These are phyloP conservation scores for Phytophthora pisi DNA, from an alignment of 352 stramenopile genomes.

Conservation along the genomic window DNA sequence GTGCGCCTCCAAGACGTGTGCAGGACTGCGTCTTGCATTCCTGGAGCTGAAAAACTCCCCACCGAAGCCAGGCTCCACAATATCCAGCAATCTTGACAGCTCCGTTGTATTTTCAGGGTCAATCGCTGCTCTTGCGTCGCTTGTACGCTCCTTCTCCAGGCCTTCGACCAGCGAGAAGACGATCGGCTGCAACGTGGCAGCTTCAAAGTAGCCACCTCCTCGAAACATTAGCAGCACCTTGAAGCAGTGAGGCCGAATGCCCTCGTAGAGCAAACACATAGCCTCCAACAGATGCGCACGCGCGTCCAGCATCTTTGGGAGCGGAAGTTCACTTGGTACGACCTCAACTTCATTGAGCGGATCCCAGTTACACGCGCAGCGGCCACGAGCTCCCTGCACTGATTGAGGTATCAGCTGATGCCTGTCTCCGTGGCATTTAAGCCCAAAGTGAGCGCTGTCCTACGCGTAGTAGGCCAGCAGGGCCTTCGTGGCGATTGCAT, in stretches of 20 bases:
- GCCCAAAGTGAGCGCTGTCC: constrained; percentile 9
- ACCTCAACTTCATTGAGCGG: background rate
- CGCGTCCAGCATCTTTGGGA: constrained; percentile 9
- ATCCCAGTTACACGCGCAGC: constrained; percentile 8
- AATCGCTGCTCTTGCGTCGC: background rate
- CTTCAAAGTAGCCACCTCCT: background rate
- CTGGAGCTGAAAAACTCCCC: constrained; percentile 8
- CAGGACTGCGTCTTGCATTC: background rate
- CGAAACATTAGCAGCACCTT: constrained; percentile 4
- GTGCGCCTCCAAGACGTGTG: constrained; percentile 2
- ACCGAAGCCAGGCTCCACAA: constrained; percentile 5
- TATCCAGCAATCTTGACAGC: constrained; percentile 7
- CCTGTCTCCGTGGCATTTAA: constrained; percentile 11
- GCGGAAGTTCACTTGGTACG: constrained; percentile 1
- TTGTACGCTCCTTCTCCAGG: constrained; percentile 2
- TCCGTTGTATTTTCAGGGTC: constrained; percentile 8
- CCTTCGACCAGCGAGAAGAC: constrained; percentile 14
- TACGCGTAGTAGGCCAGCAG: constrained; percentile 1
- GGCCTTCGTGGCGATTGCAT: constrained; percentile 6
- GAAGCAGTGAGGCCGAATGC: constrained; percentile 9
- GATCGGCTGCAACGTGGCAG: constrained; percentile 8
- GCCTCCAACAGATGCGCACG: constrained; percentile 5
- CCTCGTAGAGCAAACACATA: constrained; percentile 13
- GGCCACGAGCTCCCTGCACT: background rate
- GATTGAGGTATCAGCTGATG: constrained; percentile 8